phyloP scores from a whole-genome alignment of 2,329 filamentous ascomycete species.

The Pseudogymnoascus sp. region DNA sequence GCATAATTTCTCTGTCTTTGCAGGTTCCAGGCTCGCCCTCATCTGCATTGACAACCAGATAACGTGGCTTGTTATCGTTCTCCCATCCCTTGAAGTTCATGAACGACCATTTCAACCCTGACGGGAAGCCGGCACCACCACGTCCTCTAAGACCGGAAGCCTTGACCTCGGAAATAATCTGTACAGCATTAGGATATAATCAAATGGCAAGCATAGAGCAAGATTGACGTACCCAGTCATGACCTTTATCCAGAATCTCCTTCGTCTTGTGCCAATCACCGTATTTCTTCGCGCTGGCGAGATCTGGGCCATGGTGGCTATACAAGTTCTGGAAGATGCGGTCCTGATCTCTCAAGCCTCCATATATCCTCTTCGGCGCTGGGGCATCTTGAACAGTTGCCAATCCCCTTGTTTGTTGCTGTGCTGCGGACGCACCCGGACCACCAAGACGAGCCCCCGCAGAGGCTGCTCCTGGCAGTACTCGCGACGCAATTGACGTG shows the following conservation, averaged over 20 bases:
- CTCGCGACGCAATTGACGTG: slow-evolving; percentile 24
- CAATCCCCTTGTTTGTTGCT: slow-evolving; percentile 61
- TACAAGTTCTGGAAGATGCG: slow-evolving; percentile 99
- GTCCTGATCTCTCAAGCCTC: slow-evolving; percentile 91
- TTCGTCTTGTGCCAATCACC: slow-evolving; percentile 99
- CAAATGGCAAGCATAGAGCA: neutral
- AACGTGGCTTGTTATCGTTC: slow-evolving; percentile 91
- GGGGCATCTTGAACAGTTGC: slow-evolving; percentile 71
- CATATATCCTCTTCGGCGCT: slow-evolving; percentile 65
- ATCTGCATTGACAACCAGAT: slow-evolving; percentile 96
- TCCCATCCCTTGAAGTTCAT: slow-evolving; percentile 99
- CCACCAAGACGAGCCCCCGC: slow-evolving; percentile 20
- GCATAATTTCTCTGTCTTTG: slow-evolving; percentile 99
- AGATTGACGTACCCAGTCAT: slow-evolving; percentile 66
- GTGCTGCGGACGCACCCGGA: slow-evolving; percentile 32
- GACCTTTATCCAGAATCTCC: slow-evolving; percentile 92
- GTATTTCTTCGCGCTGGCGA: slow-evolving; percentile 94
- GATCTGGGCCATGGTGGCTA: slow-evolving; percentile 80
- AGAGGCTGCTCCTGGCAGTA: slow-evolving; percentile 24
- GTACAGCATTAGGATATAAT: slow-evolving; percentile 8
- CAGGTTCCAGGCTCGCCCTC: slow-evolving; percentile 98
- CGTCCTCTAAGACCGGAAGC: slow-evolving; percentile 89
- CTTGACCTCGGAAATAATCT: slow-evolving; percentile 97
- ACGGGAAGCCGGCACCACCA: slow-evolving; percentile 96
- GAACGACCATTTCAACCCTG: slow-evolving; percentile 99